Evolutionary conservation across 306 rosid genomes (phyloP).

Genomic region (Coriaria nepalensis): DNA sequence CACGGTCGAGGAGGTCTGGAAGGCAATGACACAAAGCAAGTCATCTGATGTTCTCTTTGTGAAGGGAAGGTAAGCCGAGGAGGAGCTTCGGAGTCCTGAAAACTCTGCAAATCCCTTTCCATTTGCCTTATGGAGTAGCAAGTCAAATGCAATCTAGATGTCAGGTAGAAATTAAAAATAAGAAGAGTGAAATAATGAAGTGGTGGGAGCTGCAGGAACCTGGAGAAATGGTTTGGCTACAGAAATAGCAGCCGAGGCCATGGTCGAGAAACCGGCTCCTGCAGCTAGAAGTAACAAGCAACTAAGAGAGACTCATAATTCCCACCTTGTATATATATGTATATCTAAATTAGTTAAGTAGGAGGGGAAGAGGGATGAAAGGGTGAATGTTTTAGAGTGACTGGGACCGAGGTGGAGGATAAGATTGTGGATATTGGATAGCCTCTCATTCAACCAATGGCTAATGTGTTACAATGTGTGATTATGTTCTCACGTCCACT

Average conservation of each 20-base stretch:
- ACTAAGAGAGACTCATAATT: slow-evolving; percentile 3
- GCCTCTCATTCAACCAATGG: slow-evolving; percentile 41
- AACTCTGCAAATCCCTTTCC: slow-evolving; percentile 71
- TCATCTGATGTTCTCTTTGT: slow-evolving; percentile 61
- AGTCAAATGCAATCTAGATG: background rate
- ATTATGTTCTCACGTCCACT: too few species aligned
- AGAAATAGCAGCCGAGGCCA: slow-evolving; percentile 93
- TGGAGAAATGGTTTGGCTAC: slow-evolving; percentile 84
- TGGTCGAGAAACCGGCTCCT: slow-evolving; percentile 9
- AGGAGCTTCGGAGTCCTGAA: slow-evolving; percentile 65
- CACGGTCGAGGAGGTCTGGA: slow-evolving; percentile 71
- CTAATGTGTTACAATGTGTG: background rate
- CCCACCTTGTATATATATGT: slow-evolving; percentile 2
- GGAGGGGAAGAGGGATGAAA: background rate
- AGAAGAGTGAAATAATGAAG: background rate
- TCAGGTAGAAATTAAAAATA: background rate
- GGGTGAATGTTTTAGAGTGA: slow-evolving; percentile 25
- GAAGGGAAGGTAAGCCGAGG: slow-evolving; percentile 39
- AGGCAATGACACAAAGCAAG: slow-evolving; percentile 50
- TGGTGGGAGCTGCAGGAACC: slow-evolving; percentile 27
- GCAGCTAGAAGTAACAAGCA: background rate
- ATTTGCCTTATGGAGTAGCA: slow-evolving; percentile 31
- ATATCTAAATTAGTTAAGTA: background rate
- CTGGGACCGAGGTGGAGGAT: slow-evolving; percentile 31
- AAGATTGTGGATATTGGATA: slow-evolving; percentile 59